Percentiles rank a stretch among this genome's conserved stretches.
Evolutionary conservation across 495 filamentous ascomycete species (phyloP).

Genomic region (Penicillium pancosmium): DNA sequence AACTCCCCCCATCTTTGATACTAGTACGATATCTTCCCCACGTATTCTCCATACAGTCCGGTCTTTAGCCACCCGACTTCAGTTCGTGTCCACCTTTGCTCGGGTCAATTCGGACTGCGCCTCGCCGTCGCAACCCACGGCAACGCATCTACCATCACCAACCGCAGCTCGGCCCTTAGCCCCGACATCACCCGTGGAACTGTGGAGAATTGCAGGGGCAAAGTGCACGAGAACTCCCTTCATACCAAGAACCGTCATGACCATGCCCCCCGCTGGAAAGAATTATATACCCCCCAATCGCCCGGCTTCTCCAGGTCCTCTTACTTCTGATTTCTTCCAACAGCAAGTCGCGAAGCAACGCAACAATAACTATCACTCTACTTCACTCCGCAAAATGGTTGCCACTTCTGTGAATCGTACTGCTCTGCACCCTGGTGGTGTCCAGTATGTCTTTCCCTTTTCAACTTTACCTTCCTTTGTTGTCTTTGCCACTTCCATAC

Average conservation of each 20-base stretch:
- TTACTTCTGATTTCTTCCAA: conserved; percentile 59
- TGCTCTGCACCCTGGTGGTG: conserved; percentile 85
- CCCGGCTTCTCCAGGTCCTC: conserved; percentile 52
- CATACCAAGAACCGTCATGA: conserved; percentile 27
- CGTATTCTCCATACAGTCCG: conserved; percentile 18
- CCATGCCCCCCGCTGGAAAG: conserved; percentile 45
- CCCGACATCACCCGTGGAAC: conserved; percentile 52
- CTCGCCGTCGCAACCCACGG: conserved; percentile 36
- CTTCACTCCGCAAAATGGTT: conserved; percentile 65
- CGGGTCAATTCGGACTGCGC: conserved; percentile 44
- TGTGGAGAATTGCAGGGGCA: conserved; percentile 44
- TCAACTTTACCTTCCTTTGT: conserved; percentile 10
- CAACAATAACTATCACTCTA: conserved; percentile 66
- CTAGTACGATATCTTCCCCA: neutral
- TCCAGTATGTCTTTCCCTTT: conserved; percentile 66
- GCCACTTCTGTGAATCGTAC: conserved; percentile 85
- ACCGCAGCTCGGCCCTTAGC: conserved; percentile 39
- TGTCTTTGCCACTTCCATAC: conserved; percentile 14
- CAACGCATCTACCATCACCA: conserved; percentile 32
- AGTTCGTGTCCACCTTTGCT: conserved; percentile 45
- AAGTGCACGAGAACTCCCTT: conserved; percentile 31
- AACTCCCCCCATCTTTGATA: neutral
- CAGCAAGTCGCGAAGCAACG: conserved; percentile 63
- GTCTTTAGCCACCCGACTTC: conserved; percentile 31
- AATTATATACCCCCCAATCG: conserved; percentile 50